Conservation (phyloP, 1,284 basidiomycete species). For the Mycosarcoma maydis region DNA sequence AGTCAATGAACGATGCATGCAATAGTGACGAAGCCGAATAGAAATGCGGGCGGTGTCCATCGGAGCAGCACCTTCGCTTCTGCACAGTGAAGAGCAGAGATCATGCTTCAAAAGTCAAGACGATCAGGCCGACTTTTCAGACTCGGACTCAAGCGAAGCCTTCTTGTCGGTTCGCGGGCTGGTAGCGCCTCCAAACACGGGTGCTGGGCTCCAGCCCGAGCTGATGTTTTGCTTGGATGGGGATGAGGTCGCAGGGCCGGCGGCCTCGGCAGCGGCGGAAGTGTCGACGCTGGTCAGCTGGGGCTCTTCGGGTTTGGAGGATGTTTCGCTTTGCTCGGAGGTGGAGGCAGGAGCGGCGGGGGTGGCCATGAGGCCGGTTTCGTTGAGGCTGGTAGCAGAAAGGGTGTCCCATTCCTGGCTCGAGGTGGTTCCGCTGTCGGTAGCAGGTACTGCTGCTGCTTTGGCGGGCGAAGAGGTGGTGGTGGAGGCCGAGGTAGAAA, state of each 20-base stretch:
- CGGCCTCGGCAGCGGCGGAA: too few relatives aligned
- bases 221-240: slow-evolving; percentile 36
- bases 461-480: slow-evolving; percentile 9
- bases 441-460: slow-evolving; percentile 14
- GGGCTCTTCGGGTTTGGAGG: slow-evolving; percentile 16
- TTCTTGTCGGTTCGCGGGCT: slow-evolving; percentile 33
- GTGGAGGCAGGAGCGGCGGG: slow-evolving; percentile 22
- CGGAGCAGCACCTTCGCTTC: too few relatives aligned
- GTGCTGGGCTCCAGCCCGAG: slow-evolving; percentile 34
- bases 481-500: slow-evolving; percentile 20
- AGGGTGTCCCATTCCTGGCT: slow-evolving; percentile 58
- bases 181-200: slow-evolving; percentile 21
- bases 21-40: too few relatives aligned
- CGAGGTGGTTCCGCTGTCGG: slow-evolving; percentile 53
- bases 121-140: slow-evolving; percentile 9
- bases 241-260: too few relatives aligned
- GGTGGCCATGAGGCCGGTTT: slow-evolving; percentile 40
- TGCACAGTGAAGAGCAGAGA: too few relatives aligned
- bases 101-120: too few relatives aligned
- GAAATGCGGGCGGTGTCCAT: too few relatives aligned
- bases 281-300: slow-evolving; percentile 32
- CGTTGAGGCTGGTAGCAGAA: slow-evolving; percentile 44
- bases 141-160: slow-evolving; percentile 7
- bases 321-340: slow-evolving; percentile 8
- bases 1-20: too few relatives aligned